Evolutionary conservation across 371 early-diverging fungal genomes (phyloP), one percentile per base, ranked within the genome.

Genomic region (Rhizopus arrhizus): DNA sequence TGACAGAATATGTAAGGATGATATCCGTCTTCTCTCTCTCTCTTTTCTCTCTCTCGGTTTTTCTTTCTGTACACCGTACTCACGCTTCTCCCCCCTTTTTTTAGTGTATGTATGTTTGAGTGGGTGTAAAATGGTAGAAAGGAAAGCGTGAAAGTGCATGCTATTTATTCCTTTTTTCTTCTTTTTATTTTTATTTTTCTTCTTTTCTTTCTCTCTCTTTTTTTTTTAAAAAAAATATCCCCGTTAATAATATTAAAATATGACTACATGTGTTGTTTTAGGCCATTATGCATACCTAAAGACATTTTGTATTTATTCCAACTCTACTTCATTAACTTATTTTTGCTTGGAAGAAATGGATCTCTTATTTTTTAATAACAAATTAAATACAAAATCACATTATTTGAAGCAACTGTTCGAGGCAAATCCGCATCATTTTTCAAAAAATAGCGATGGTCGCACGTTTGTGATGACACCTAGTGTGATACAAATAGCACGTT

Each of bases 281-380:
- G 70, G 70, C 5, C 49, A 56, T 15, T 69, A 62, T 45, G 61
- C 59, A 31, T 48, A 28, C 5, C 45, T 29, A 5, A 47, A 45
- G n/a, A 50, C 56, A 32, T 65, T 72, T 36, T 59, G 53, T 36
- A 32, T 65, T 12, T 68, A 65, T 32, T 49, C 28, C 3, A 53
- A 35, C 7, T 31, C 22, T n/a, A 49, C 53, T 31, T 32, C 59
- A 9, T 35, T 61, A 2, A 40, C 56, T 15, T 70, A 51, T n/a
- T 70, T 59, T 45, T 65, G 60, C 47, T 13, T 73, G 3, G 60
- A 68, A 43, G 70, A 73, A 9, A 29, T 70, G n/a, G 59, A 63
- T 41, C 12, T 47, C 0, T 8, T 66, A n/a, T 56, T 56, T 31
- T 58, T 56, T 36, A 49, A 59, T n/a, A 16, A 47, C 13, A 31